phyloP scores from a whole-genome alignment of 495 filamentous ascomycete species.

The Gamarada debralockiae region DNA sequence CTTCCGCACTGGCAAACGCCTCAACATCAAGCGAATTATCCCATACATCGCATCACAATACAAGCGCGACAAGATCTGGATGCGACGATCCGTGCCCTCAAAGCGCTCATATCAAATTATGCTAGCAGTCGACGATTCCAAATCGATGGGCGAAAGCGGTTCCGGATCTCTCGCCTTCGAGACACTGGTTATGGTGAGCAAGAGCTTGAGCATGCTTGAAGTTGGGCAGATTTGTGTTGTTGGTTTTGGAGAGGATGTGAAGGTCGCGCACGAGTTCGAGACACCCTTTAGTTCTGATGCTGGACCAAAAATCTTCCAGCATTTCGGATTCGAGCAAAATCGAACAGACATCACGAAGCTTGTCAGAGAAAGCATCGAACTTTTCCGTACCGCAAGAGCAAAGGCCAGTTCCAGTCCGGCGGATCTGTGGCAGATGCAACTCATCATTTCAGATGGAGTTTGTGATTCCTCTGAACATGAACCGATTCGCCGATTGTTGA shows the following conservation, averaged over 20 bases:
- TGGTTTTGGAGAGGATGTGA: constrained; percentile 80
- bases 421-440: constrained; percentile 93
- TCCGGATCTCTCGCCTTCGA: constrained; percentile 76
- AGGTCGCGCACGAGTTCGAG: constrained; percentile 85
- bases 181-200: constrained; percentile 83
- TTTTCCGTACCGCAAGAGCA: constrained; percentile 75
- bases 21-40: constrained; percentile 99
- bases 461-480: constrained; percentile 76
- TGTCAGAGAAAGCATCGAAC: constrained; percentile 67
- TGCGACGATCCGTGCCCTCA: constrained; percentile 83
- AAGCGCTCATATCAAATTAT: constrained; percentile 96
- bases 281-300: constrained; percentile 80
- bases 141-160: constrained; percentile 78
- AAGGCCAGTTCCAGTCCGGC: constrained; percentile 51
- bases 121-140: constrained; percentile 94
- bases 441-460: constrained; percentile 91
- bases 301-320: constrained; percentile 74
- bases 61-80: constrained; percentile 99
- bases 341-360: constrained; percentile 81
- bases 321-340: constrained; percentile 81
- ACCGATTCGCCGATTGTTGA: constrained; percentile 71
- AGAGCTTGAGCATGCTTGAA: constrained; percentile 85
- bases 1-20: constrained; percentile 94
- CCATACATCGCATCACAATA: constrained; percentile 96
- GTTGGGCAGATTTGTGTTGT: constrained; percentile 86